Percentiles rank a stretch among this genome's conserved stretches.
Evolutionary conservation across 1,284 basidiomycete genomes (phyloP).

Genomic region (Trametes sp.): DNA sequence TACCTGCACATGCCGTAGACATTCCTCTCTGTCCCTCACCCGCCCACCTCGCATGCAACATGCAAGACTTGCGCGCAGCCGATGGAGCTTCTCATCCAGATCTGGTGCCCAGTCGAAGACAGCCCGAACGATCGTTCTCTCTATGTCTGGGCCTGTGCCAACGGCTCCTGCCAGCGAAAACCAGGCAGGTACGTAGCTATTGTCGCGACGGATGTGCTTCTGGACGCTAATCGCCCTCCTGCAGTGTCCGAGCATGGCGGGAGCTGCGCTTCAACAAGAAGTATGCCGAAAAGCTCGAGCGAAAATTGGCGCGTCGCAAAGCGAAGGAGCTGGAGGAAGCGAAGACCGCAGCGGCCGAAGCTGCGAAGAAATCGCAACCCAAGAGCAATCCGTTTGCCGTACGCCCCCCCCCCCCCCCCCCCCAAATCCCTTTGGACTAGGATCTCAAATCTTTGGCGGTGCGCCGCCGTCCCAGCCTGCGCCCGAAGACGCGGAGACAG

Average conservation of each 20-base stretch:
- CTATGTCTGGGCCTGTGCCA: constrained; percentile 83
- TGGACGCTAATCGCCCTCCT: constrained; percentile 14
- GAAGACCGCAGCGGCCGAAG: constrained; percentile 42
- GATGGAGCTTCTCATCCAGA: constrained; percentile 82
- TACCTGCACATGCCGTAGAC: constrained; percentile 32
- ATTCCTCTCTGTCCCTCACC: constrained; percentile 43
- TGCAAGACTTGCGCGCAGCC: constrained; percentile 75
- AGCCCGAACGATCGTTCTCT: constrained; percentile 83
- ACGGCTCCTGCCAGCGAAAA: constrained; percentile 71
- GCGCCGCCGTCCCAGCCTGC: constrained; percentile 19
- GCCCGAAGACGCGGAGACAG: constrained; percentile 23
- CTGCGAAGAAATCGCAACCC: constrained; percentile 38
- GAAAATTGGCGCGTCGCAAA: constrained; percentile 45
- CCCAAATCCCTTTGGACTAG: constrained; percentile 58
- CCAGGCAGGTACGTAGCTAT: constrained; percentile 55
- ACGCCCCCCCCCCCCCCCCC: constrained; percentile 35
- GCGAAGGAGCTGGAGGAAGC: constrained; percentile 48
- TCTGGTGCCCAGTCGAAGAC: constrained; percentile 87
- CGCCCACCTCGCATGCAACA: constrained; percentile 47
- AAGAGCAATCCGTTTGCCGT: constrained; percentile 77
- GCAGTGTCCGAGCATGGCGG: constrained; percentile 80
- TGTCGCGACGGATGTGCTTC: constrained; percentile 1
- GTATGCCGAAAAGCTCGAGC: constrained; percentile 75
- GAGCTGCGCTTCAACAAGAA: constrained; percentile 72
- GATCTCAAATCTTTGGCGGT: constrained; percentile 68